Evolutionary conservation across 441 rosid species (phyloP).

Genomic region (Arabidopsis lyrata): DNA sequence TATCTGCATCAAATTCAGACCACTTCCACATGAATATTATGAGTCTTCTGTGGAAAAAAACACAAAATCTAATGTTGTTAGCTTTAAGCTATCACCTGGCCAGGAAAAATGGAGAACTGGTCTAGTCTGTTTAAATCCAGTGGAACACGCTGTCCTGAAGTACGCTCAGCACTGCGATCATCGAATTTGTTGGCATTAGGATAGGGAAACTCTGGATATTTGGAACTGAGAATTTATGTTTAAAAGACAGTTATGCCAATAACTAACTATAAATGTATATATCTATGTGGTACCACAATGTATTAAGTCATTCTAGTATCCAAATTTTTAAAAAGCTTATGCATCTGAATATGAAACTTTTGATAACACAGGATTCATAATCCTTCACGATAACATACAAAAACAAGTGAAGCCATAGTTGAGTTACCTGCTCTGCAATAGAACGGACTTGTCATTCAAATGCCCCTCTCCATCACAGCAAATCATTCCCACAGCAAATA

Average conservation of each 20-base stretch:
- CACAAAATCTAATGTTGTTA: slow-evolving; percentile 22
- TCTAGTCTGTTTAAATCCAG: slow-evolving; percentile 75
- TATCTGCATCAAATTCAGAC: slow-evolving; percentile 59
- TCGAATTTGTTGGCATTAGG: slow-evolving; percentile 27
- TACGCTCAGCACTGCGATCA: slow-evolving; percentile 73
- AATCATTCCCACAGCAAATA: slow-evolving; percentile 93
- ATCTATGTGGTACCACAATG: neutral
- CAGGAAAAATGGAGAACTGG: slow-evolving; percentile 91
- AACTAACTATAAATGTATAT: neutral
- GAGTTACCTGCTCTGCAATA: slow-evolving; percentile 90
- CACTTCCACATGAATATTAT: slow-evolving; percentile 22
- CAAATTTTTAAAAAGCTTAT: neutral
- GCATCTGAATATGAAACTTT: neutral
- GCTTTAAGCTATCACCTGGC: slow-evolving; percentile 70
- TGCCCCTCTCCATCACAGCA: slow-evolving; percentile 97
- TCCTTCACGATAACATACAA: neutral
- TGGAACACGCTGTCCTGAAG: slow-evolving; percentile 90
- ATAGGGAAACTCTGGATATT: slow-evolving; percentile 17
- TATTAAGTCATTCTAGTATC: slow-evolving; percentile 13
- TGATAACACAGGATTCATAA: neutral
- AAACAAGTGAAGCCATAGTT: slow-evolving; percentile 1
- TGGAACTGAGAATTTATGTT: neutral
- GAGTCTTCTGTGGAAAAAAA: neutral
- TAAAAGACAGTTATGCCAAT: neutral
- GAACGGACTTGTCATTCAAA: slow-evolving; percentile 85